Percentiles rank a stretch among this genome's conserved stretches.
Conservation (phyloP, 768 basidiomycete species). For the Lactifluus piperatus region DNA sequence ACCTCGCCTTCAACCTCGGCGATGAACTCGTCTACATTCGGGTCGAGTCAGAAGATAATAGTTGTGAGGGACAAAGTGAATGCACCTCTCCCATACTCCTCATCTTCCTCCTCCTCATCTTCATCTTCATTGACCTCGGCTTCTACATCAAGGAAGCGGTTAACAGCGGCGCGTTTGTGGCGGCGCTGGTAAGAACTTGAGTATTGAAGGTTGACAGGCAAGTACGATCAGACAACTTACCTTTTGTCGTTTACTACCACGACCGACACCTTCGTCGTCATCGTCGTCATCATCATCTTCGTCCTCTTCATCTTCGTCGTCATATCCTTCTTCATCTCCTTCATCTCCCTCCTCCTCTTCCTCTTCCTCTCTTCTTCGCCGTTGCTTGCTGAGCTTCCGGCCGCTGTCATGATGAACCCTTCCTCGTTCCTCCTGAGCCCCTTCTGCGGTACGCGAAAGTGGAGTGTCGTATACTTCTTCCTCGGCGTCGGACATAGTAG, state of each 20-base stretch:
- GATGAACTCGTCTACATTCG: conserved; percentile 55
- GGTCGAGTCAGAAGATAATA: conserved; percentile 7
- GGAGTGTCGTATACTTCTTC: conserved; percentile 30
- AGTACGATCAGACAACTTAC: conserved; percentile 27
- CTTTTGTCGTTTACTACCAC: conserved; percentile 54
- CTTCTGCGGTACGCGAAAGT: conserved; percentile 23
- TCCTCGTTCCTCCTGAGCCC: conserved; percentile 29
- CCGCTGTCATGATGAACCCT: conserved; percentile 24
- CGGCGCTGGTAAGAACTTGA: conserved; percentile 38
- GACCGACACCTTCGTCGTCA: conserved; percentile 34
- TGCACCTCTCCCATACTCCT: conserved; percentile 50
- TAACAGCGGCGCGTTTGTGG: conserved; percentile 55
- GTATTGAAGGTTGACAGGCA: background rate
- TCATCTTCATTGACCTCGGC: conserved; percentile 97
- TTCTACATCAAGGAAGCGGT: conserved; percentile 91
- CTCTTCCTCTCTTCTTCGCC: conserved; percentile 25
- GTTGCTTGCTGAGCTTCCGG: conserved; percentile 34
- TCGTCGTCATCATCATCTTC: conserved; percentile 34
- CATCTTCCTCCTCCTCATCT: conserved; percentile 86
- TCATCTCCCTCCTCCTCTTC: conserved; percentile 36
- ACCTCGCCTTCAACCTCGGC: conserved; percentile 51
- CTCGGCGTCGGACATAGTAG: conserved; percentile 38
- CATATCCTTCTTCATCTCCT: conserved; percentile 32
- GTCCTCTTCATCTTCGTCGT: conserved; percentile 31
- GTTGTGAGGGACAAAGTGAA: background rate